These are phyloP conservation scores for Clonostachys rosea DNA, from an alignment of 2,329 filamentous ascomycete genomes.

Conservation along the genomic window DNA sequence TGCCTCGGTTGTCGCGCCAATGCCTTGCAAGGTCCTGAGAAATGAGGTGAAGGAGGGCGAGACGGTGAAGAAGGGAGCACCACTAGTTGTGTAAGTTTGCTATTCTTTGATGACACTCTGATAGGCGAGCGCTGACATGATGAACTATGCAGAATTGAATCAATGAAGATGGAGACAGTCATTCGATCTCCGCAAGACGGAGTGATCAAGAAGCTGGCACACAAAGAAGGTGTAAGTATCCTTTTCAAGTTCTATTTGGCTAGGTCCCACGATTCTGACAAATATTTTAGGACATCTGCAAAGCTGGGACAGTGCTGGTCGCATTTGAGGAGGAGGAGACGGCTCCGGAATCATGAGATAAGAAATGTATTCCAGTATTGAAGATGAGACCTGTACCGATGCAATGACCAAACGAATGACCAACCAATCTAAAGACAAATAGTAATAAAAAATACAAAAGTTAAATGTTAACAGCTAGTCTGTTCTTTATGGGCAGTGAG, in stretches of 20 bases:
- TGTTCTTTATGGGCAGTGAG: too few species aligned
- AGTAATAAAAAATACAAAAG: not conserved
- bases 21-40: conserved; percentile 94
- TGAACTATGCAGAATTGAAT: conserved; percentile 58
- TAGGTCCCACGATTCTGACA: conserved; percentile 8
- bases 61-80: conserved; percentile 76
- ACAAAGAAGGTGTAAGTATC: conserved; percentile 66
- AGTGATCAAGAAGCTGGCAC: conserved; percentile 66
- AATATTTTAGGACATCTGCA: conserved; percentile 63
- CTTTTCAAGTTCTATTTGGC: not conserved
- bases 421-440: not conserved
- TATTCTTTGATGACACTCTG: not conserved
- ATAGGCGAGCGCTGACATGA: not conserved
- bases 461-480: too few species aligned
- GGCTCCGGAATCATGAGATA: conserved; percentile 15
- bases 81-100: conserved; percentile 70
- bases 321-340: conserved; percentile 57
- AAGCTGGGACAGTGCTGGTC: conserved; percentile 70
- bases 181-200: conserved; percentile 74
- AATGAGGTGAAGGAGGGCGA: conserved; percentile 85
- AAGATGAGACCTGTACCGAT: too few species aligned
- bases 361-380: too few species aligned
- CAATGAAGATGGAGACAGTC: conserved; percentile 88
- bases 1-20: conserved; percentile 84
- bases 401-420: too few species aligned